phyloP scores from a whole-genome alignment of 1,284 basidiomycete species.

The Puccinia brachypodii region DNA sequence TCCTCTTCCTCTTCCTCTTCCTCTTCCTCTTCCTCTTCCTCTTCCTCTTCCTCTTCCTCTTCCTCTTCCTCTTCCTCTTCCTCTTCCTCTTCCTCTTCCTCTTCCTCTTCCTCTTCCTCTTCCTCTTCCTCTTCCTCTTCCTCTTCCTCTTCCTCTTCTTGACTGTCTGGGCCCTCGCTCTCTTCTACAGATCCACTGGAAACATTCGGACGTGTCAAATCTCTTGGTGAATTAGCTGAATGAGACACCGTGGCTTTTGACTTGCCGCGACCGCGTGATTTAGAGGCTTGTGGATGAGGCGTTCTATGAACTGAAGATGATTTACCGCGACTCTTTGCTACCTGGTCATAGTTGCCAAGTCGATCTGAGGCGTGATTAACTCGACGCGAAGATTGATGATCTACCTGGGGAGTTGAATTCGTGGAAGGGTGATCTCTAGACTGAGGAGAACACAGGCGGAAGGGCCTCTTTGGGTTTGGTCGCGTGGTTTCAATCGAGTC shows the following conservation, averaged over 20 bases:
- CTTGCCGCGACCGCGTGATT: neutral
- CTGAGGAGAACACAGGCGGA: neutral
- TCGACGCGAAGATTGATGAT: neutral
- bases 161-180: no score
- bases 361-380: neutral
- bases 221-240: neutral
- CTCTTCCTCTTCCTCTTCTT: neutral
- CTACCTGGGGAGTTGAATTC: neutral
- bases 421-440: neutral
- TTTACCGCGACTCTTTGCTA: neutral
- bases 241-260: neutral
- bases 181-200: neutral
- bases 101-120: neutral
- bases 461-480: neutral
- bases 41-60: neutral
- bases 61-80: no score
- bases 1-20: neutral
- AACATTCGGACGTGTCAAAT: neutral
- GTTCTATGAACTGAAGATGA: neutral
- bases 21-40: neutral
- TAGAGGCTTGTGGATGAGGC: neutral
- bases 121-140: neutral
- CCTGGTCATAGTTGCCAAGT: neutral
- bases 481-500: neutral
- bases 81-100: neutral